Base-by-base conservation (phyloP, 108 stramenopile genomes). In the Parietichytrium sp. region DNA sequence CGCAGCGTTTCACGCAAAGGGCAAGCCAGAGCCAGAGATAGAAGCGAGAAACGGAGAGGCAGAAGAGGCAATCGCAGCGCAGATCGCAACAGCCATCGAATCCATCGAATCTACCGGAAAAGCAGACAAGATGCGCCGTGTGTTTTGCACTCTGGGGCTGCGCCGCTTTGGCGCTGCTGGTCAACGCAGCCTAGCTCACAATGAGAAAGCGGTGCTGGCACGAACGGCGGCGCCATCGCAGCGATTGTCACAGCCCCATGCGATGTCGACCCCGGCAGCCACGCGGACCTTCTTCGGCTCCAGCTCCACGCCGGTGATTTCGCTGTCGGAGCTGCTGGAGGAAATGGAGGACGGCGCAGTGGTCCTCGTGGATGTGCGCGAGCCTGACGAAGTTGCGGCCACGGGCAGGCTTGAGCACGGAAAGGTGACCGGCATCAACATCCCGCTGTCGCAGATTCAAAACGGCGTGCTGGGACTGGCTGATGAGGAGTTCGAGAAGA, bases 401-500 rank as follows among this genome's bases (percentile, higher is more conserved):
- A 72, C 61, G 10, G 61, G 61, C 61, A 42, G 6, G 16, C 10
- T 72, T 42, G 61, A 16, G 61, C 61, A 72, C 33, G 61, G 38
- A 6, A 42, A 42, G 13, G 6, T 72, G 7, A 6, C 29, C 4
- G 61, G 38, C 38, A n/a, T 45, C 61, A 72, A 72, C 33, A 25
- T 72, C 61, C 61, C 61, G 61, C 61, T 72, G 23, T 10, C 16
- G 0, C 61, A 45, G 38, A 72, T 72, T 1, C 38, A 72, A 15
- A 8, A 13, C 29, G 45, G 45, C 61, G 61, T 72, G 15, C 42
- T 72, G 4, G 13, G 16, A 13, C 36, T 72, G 61, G 23, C 18
- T 25, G 38, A 33, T 33, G 61, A 72, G 61, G 61, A 72, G 38
- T 36, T 72, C 42, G 61, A 72, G 61, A 23, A 72, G 10, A 42